phyloP scores from a whole-genome alignment of 768 basidiomycete genomes.

The Coprinopsis cinerea region DNA sequence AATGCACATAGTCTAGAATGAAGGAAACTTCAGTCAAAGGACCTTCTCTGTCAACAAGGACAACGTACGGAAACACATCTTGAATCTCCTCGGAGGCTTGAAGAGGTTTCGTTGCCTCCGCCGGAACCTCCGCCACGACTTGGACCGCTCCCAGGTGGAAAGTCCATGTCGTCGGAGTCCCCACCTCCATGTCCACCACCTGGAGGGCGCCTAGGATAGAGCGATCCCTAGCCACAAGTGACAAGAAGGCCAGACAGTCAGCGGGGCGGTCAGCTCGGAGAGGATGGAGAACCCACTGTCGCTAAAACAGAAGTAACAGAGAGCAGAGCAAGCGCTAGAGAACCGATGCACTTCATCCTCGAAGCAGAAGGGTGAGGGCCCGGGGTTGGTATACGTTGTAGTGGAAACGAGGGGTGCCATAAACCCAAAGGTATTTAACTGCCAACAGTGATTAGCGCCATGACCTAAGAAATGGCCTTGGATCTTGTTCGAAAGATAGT shows the following conservation, averaged over 20 bases:
- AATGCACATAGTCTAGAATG: slow-evolving; percentile 41
- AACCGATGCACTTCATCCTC: slow-evolving; percentile 2
- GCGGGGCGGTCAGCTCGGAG: too few species aligned
- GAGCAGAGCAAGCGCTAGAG: slow-evolving; percentile 2
- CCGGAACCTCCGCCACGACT: not conserved
- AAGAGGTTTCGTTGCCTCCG: not conserved
- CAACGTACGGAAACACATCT: slow-evolving; percentile 2
- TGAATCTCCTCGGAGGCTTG: not conserved
- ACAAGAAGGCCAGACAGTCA: too few species aligned
- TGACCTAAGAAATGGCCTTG: not conserved
- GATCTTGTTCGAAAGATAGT: not conserved
- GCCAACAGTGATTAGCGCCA: not conserved
- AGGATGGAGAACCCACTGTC: slow-evolving; percentile 6
- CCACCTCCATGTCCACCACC: not conserved
- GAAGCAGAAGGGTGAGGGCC: too few species aligned
- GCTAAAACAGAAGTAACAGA: slow-evolving; percentile 1
- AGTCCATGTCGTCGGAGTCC: not conserved
- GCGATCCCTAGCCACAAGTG: slow-evolving; percentile 1
- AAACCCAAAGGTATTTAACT: too few species aligned
- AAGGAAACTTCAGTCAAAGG: not conserved
- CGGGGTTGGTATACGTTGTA: too few species aligned
- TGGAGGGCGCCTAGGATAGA: slow-evolving; percentile 1
- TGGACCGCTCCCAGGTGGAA: not conserved
- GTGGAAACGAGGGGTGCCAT: not conserved
- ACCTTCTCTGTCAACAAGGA: not conserved